phyloP scores from a whole-genome alignment of 768 basidiomycete species.

The Lactarius vividus region DNA sequence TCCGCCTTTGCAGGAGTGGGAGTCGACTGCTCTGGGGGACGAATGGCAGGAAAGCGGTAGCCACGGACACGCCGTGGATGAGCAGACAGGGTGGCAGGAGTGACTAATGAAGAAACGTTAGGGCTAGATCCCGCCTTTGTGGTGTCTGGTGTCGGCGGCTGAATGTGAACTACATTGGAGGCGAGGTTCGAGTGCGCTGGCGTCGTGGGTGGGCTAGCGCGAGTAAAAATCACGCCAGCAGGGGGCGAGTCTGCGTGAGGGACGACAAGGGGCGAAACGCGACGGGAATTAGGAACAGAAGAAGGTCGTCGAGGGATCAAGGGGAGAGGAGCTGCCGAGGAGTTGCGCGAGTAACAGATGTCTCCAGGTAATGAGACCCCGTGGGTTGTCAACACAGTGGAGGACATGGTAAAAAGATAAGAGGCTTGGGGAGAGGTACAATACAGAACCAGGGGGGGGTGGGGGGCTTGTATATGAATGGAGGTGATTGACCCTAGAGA shows the following conservation, averaged over 20 bases:
- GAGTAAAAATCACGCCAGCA: constrained; percentile 22
- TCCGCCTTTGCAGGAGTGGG: constrained; percentile 40
- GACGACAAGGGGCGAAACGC: constrained; percentile 14
- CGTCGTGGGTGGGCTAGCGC: constrained; percentile 19
- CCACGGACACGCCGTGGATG: constrained; percentile 33
- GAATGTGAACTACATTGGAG: constrained; percentile 28
- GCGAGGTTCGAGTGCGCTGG: background rate
- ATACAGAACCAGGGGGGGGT: constrained; percentile 1
- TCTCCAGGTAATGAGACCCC: constrained; percentile 25
- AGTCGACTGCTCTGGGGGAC: constrained; percentile 43
- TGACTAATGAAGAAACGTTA: constrained; percentile 16
- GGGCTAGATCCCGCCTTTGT: constrained; percentile 16
- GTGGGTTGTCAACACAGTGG: constrained; percentile 25
- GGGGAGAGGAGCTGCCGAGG: constrained; percentile 60
- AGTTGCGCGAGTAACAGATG: constrained; percentile 41
- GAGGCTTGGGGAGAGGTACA: background rate
- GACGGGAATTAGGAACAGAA: constrained; percentile 31
- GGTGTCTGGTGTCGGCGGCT: constrained; percentile 29
- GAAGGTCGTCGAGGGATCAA: constrained; percentile 54
- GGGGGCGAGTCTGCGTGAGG: constrained; percentile 13
- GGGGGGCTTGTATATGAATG: constrained; percentile 23
- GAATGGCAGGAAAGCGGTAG: constrained; percentile 28
- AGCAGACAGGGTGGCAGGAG: constrained; percentile 31
- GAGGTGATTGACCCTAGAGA: constrained; percentile 19
- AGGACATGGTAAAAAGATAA: constrained; percentile 17